These are phyloP conservation scores for Cerrena zonata DNA, from an alignment of 1,284 basidiomycete species.

Conservation along the genomic window DNA sequence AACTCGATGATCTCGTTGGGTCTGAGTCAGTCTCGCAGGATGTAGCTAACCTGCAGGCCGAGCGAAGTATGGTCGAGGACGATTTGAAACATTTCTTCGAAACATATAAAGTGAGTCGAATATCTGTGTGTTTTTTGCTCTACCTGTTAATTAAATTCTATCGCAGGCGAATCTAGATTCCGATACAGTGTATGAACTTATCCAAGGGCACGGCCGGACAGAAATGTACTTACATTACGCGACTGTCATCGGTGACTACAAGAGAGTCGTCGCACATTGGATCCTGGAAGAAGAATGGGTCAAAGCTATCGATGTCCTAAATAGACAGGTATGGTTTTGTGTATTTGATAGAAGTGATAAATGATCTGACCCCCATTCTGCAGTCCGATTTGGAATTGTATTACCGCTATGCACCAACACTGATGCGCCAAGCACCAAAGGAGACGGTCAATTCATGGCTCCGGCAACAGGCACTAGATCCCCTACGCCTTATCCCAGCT, in stretches of 20 bases:
- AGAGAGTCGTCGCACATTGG: conserved; percentile 89
- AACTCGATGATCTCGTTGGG: conserved; percentile 84
- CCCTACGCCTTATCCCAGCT: conserved; percentile 84
- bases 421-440: conserved; percentile 82
- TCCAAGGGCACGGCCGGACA: conserved; percentile 86
- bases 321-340: conserved; percentile 61
- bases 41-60: conserved; percentile 79
- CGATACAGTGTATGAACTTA: conserved; percentile 84
- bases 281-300: conserved; percentile 87
- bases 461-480: conserved; percentile 73
- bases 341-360: background rate
- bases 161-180: conserved; percentile 75
- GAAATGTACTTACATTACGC: conserved; percentile 93
- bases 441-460: conserved; percentile 91
- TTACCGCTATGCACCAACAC: conserved; percentile 85
- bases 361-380: conserved; percentile 5
- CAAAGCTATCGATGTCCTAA: conserved; percentile 84
- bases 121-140: conserved; percentile 2
- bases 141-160: conserved; percentile 2
- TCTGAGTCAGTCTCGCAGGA: conserved; percentile 82
- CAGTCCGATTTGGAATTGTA: conserved; percentile 82
- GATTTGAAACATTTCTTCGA: conserved; percentile 89
- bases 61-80: conserved; percentile 83
- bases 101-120: conserved; percentile 70
- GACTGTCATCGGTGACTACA: conserved; percentile 73